phyloP scores from a whole-genome alignment of 768 basidiomycete species.

The Psilocybe cubensis region DNA sequence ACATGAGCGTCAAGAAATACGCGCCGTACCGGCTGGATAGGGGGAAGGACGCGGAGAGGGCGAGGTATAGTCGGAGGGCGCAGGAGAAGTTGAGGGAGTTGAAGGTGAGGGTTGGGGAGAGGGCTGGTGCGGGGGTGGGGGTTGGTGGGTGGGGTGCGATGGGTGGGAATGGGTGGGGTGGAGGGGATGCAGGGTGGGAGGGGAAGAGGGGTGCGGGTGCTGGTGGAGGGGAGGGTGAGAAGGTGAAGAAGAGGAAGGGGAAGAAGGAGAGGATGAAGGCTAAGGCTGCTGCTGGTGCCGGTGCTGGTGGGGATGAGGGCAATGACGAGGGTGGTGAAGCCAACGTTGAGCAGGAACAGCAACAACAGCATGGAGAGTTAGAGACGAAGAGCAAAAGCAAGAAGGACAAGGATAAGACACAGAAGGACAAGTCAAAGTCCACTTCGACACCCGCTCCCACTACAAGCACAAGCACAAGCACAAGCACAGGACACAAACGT shows the following conservation, averaged over 20 bases:
- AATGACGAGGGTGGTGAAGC: constrained; percentile 22
- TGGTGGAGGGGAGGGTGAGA: constrained; percentile 25
- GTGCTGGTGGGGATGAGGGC: constrained; percentile 12
- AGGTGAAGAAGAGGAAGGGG: constrained; percentile 65
- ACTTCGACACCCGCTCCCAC: too few species aligned
- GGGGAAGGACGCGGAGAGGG: constrained; percentile 29
- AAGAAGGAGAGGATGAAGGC: constrained; percentile 69
- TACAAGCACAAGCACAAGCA: too few species aligned
- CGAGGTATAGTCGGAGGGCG: constrained; percentile 67
- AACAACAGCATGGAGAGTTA: too few species aligned
- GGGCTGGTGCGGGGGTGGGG: constrained; percentile 27
- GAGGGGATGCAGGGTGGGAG: constrained; percentile 14
- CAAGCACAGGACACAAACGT: too few species aligned
- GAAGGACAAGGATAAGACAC: too few species aligned
- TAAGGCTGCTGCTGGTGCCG: constrained; percentile 35
- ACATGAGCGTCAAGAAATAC: constrained; percentile 86
- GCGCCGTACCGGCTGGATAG: constrained; percentile 83
- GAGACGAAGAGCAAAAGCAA: too few species aligned
- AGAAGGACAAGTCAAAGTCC: too few species aligned
- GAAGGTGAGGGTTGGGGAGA: constrained; percentile 59
- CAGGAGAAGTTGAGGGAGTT: constrained; percentile 73
- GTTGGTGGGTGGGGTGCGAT: constrained; percentile 11
- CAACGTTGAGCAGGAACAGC: constrained; percentile 18
- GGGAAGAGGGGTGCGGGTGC: constrained; percentile 16
- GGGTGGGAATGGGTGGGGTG: constrained; percentile 20